Percentiles rank a stretch among this genome's conserved stretches.
Evolutionary conservation across 139 green algal genomes (phyloP).

Genomic region (Eudorina sp.): DNA sequence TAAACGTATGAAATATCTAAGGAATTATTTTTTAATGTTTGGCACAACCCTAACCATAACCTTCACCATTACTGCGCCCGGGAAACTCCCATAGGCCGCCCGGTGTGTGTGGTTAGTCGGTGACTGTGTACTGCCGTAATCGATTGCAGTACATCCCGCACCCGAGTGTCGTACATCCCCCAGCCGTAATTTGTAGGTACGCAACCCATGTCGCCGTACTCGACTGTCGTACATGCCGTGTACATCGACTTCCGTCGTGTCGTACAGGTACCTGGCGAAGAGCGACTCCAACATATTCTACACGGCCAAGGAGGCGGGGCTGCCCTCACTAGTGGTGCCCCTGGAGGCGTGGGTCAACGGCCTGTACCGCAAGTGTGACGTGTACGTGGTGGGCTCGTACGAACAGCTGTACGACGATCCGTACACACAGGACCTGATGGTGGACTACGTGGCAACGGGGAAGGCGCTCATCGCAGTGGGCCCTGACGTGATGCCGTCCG

Average conservation of each 20-base stretch:
- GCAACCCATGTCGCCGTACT: neutral
- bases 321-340: neutral
- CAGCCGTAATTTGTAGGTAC: neutral
- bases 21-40: too few species aligned
- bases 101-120: neutral
- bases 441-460: neutral
- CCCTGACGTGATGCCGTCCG: neutral
- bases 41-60: too few species aligned
- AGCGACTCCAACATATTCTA: neutral
- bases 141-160: too few species aligned
- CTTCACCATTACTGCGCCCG: neutral
- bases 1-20: too few species aligned
- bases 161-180: neutral
- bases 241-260: neutral
- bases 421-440: neutral
- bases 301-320: neutral
- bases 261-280: neutral
- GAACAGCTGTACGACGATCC: neutral
- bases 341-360: neutral
- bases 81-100: neutral
- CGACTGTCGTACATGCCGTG: neutral
- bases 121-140: neutral
- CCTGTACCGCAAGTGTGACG: neutral
- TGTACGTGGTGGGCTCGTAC: slow-evolving; percentile 32
- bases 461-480: slow-evolving; percentile 18